Conservation (phyloP, 2,329 filamentous ascomycete genomes). For the Claviceps sp. region DNA sequence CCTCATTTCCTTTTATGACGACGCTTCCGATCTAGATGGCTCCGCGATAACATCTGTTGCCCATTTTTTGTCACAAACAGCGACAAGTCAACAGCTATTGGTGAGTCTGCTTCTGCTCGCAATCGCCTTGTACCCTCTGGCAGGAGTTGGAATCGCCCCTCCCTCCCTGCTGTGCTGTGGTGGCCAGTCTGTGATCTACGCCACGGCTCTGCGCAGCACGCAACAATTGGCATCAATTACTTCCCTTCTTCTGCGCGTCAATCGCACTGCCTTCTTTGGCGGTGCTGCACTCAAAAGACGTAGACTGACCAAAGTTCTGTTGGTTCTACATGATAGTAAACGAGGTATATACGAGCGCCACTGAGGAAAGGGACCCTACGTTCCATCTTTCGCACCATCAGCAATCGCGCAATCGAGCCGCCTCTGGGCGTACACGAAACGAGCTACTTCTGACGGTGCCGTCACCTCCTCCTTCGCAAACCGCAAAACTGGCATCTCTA, state of each 20-base stretch:
- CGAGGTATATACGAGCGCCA: not conserved
- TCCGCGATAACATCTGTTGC: not conserved
- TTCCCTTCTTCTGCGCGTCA: not conserved
- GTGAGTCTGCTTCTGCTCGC: not conserved
- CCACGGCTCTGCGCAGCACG: not conserved
- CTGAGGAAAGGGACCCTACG: not conserved
- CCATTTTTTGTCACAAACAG: not conserved
- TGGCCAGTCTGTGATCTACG: not conserved
- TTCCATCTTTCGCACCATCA: not conserved
- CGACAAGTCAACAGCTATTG: not conserved
- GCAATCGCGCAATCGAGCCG: slow-evolving; percentile 1
- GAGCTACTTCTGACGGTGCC: slow-evolving; percentile 3
- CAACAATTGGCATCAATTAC: not conserved
- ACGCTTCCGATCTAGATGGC: slow-evolving; percentile 3
- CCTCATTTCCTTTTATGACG: not conserved
- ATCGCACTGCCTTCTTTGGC: too few relatives aligned
- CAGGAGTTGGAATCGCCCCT: not conserved
- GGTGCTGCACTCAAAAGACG: not conserved
- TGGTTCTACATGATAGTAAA: not conserved
- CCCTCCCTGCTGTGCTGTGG: not conserved
- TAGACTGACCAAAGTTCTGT: not conserved
- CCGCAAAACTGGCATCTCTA: slow-evolving; percentile 7
- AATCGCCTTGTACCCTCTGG: not conserved
- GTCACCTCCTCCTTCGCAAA: slow-evolving; percentile 3
- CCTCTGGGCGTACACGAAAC: slow-evolving; percentile 1